Percentiles rank a stretch among this genome's conserved stretches.
phyloP scores from a whole-genome alignment of 2,329 filamentous ascomycete genomes.

The Aspergillus alliaceus region DNA sequence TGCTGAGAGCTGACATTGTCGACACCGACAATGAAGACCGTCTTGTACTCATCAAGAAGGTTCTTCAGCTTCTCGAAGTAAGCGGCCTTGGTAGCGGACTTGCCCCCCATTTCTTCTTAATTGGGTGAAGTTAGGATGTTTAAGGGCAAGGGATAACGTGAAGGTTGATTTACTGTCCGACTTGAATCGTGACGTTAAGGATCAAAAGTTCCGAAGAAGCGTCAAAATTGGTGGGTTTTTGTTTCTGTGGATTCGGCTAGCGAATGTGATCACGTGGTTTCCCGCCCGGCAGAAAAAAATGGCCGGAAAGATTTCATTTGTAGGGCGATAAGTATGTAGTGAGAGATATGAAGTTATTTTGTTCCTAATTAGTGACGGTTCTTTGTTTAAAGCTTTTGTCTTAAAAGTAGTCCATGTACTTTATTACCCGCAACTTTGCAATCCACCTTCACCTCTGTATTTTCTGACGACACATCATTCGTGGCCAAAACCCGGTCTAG shows the following conservation, averaged over 20 bases:
- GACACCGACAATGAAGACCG: conserved; percentile 94
- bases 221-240: conserved; percentile 26
- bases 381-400: no score
- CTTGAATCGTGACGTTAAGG: conserved; percentile 25
- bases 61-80: conserved; percentile 99
- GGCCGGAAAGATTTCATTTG: background rate
- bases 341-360: background rate
- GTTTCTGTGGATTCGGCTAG: conserved; percentile 42
- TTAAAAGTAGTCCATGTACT: background rate
- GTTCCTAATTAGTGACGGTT: background rate
- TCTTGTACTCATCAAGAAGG: conserved; percentile 94
- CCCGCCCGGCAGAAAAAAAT: background rate
- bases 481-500: background rate
- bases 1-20: conserved; percentile 99
- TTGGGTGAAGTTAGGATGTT: conserved; percentile 91
- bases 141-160: conserved; percentile 75
- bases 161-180: conserved; percentile 28
- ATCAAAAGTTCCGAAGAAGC: conserved; percentile 15
- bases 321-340: no score
- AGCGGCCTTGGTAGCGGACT: conserved; percentile 85
- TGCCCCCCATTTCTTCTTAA: conserved; percentile 99
- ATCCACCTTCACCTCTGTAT: conserved; percentile 5
- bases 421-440: background rate
- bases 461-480: background rate
- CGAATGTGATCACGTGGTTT: conserved; percentile 33